Percentiles rank a stretch among this genome's conserved stretches.
Conservation (phyloP, 306 rosid species). For the Dryas drummondii region DNA sequence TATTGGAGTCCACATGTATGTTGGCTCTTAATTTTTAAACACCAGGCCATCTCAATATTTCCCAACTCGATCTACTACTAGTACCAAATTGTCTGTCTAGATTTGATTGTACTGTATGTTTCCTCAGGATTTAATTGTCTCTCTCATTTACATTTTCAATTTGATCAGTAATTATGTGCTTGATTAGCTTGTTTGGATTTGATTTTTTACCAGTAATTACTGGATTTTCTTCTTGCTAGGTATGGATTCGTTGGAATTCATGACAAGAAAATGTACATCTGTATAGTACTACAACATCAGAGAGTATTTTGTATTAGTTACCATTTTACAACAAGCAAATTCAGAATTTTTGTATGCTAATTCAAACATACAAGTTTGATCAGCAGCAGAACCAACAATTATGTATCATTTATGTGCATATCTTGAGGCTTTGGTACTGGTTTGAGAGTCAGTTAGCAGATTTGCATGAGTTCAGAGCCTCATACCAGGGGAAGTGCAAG, state of each 20-base stretch:
- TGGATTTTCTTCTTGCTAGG: neutral
- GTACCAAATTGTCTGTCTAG: neutral
- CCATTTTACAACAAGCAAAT: neutral
- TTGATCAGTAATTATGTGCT: neutral
- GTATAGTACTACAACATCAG: no score
- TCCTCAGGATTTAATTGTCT: neutral
- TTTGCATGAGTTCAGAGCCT: no score
- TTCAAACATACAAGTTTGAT: neutral
- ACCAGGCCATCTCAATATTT: no score
- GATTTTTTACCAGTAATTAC: neutral
- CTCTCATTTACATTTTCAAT: neutral
- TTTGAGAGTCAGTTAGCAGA: no score
- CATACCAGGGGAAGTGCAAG: no score
- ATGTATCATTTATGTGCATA: neutral
- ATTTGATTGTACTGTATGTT: neutral
- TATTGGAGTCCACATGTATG: constrained; percentile 60
- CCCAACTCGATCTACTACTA: neutral
- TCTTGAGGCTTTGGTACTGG: no score
- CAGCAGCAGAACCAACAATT: neutral
- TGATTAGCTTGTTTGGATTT: neutral
- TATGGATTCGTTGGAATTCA: neutral
- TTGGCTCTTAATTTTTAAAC: constrained; percentile 35
- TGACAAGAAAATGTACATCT: neutral
- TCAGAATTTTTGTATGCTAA: neutral
- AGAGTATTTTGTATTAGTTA: no score